Evolutionary conservation across 331 rosid species (phyloP).

Genomic region (Dryas integrifolia): DNA sequence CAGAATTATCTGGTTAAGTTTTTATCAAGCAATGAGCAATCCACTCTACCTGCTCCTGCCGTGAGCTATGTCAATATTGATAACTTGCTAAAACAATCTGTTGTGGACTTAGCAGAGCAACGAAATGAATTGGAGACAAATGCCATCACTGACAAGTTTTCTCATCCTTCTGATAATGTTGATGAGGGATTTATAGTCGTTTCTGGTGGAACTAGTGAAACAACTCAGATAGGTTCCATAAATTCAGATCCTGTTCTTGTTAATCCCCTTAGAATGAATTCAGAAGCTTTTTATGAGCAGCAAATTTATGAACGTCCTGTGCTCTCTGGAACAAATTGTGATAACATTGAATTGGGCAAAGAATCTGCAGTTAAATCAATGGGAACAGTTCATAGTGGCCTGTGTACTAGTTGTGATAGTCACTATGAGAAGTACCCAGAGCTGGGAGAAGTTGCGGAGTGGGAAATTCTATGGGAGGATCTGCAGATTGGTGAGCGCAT

Average conservation of each 20-base stretch:
- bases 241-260: constrained; percentile 28
- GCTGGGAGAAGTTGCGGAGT: constrained; percentile 71
- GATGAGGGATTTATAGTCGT: constrained; percentile 37
- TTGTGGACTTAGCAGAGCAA: constrained; percentile 40
- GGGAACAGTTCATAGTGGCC: constrained; percentile 34
- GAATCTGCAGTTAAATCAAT: constrained; percentile 38
- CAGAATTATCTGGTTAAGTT: constrained; percentile 41
- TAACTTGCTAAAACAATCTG: constrained; percentile 30
- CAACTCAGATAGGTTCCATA: constrained; percentile 33
- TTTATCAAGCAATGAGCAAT: constrained; percentile 40
- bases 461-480: constrained; percentile 98
- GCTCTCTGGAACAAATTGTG: constrained; percentile 30
- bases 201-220: constrained; percentile 38
- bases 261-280: constrained; percentile 30
- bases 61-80: constrained; percentile 30
- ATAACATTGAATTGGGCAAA: constrained; percentile 32
- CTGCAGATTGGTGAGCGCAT: constrained; percentile 94
- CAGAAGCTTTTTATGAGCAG: constrained; percentile 31
- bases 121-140: constrained; percentile 34
- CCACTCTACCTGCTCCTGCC: constrained; percentile 38
- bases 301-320: constrained; percentile 33
- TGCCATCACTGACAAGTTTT: constrained; percentile 22
- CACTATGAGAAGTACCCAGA: constrained; percentile 49
- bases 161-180: constrained; percentile 31
- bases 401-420: constrained; percentile 34